Base-by-base conservation (phyloP, 345 rosid species). In the Hibiscus mutabilis region DNA sequence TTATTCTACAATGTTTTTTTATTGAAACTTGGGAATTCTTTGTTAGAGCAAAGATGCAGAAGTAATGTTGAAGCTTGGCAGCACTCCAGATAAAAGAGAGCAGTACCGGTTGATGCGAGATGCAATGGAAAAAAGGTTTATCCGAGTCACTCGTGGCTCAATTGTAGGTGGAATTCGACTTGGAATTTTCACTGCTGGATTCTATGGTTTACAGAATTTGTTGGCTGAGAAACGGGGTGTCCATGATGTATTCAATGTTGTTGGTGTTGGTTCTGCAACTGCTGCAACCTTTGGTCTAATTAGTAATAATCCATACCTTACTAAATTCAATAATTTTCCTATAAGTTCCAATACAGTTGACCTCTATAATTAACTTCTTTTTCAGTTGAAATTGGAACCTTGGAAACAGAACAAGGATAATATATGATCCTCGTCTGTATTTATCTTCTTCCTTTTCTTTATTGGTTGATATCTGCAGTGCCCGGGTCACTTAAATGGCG, bases 261-360 rank as follows among this genome's bases (percentile, higher is more conserved):
- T 83, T 10, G 97, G 97, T 70, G 97, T 97, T 63, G 97, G 97
- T 79, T 92, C 99, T 37, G 97, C 96, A 47, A 89, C 99, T 69
- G 96, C 96, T 52, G 97, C 99, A 4, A 68, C 91, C 6, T 92
- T 94, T 79, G 99, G 97, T 72, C 65, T 94, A 64, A 80, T 94
- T 53, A 75, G 99, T 92, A 90, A 79, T 77, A 60, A 77, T 12
- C 53, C 66, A 11, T 69, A 47, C 49, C 65, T 56, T 55, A 33
- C 22, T 2, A 29, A 40, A 47, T 24, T 18, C 52, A 60, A 37
- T 13, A 47, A 18, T 15, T 72, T 46, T 60, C 29, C 18, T 61
- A 12, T 40, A 15, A 21, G 66, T 49, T 61, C 42, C 51, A 47
- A 6, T 11, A 25, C 19, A 33, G 35, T 15, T 35, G 15, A 47